Evolutionary conservation across 2,329 filamentous ascomycete species (phyloP).

Genomic region (Apiospora rasikravindrae): DNA sequence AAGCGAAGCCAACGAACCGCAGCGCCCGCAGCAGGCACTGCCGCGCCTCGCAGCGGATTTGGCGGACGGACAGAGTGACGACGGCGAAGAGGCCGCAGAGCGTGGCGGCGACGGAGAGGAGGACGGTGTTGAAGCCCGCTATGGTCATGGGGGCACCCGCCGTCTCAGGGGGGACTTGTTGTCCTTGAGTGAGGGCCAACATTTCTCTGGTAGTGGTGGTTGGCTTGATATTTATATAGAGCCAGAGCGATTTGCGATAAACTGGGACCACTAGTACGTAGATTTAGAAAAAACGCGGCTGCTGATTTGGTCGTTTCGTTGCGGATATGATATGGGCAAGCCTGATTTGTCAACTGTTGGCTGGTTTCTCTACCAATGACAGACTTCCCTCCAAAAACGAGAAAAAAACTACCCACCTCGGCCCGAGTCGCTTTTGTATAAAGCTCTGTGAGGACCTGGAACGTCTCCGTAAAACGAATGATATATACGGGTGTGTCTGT

Average conservation of each 20-base stretch:
- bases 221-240: neutral
- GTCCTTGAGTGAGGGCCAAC: neutral
- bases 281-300: neutral
- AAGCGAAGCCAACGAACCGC: constrained; percentile 25
- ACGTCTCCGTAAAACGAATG: neutral
- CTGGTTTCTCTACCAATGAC: neutral
- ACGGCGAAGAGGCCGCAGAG: constrained; percentile 15
- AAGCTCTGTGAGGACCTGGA: neutral
- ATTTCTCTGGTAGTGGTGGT: neutral
- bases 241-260: neutral
- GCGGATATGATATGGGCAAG: neutral
- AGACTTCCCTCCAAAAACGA: neutral
- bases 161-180: neutral
- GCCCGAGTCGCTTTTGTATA: neutral
- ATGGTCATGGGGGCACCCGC: neutral
- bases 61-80: neutral
- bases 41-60: constrained; percentile 19
- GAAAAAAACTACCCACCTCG: neutral
- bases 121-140: constrained; percentile 20
- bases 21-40: constrained; percentile 18
- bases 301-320: neutral
- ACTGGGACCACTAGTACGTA: neutral
- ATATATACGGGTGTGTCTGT: neutral
- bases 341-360: neutral
- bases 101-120: constrained; percentile 24